Conservation (phyloP, 331 rosid species). For the Quercus phellos region DNA sequence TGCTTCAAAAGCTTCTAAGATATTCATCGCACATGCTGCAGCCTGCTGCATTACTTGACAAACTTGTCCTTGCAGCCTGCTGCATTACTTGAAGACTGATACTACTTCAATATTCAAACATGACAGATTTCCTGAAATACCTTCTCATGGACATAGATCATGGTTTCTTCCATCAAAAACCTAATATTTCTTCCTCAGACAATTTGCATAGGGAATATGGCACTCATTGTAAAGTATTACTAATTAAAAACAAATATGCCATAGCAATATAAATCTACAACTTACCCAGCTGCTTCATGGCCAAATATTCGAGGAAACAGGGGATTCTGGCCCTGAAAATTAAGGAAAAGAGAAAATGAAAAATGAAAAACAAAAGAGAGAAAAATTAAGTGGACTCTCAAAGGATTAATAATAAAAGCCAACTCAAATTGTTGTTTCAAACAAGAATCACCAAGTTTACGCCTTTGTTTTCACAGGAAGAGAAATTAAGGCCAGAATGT, state of each 20-base stretch:
- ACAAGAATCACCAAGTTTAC: no score
- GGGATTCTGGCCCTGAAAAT: constrained; percentile 22
- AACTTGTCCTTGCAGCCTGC: no score
- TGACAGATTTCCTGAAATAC: no score
- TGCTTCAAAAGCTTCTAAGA: no score
- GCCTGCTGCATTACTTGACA: no score
- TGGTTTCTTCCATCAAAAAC: no score
- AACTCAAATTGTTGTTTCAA: background rate
- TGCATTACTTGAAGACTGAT: no score
- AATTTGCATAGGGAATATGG: background rate
- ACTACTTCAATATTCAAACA: background rate
- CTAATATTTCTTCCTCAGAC: no score
- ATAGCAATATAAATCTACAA: background rate
- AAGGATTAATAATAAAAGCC: background rate
- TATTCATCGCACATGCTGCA: no score
- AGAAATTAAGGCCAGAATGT: no score
- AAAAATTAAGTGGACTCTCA: background rate
- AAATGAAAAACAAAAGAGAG: background rate
- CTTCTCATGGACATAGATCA: no score
- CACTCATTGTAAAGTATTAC: background rate
- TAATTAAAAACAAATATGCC: background rate
- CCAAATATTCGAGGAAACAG: constrained; percentile 36
- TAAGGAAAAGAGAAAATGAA: background rate
- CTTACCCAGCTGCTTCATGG: constrained; percentile 39
- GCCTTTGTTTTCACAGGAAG: no score